Conservation (phyloP, 495 filamentous ascomycete genomes). For the Ascobolus immersus region DNA sequence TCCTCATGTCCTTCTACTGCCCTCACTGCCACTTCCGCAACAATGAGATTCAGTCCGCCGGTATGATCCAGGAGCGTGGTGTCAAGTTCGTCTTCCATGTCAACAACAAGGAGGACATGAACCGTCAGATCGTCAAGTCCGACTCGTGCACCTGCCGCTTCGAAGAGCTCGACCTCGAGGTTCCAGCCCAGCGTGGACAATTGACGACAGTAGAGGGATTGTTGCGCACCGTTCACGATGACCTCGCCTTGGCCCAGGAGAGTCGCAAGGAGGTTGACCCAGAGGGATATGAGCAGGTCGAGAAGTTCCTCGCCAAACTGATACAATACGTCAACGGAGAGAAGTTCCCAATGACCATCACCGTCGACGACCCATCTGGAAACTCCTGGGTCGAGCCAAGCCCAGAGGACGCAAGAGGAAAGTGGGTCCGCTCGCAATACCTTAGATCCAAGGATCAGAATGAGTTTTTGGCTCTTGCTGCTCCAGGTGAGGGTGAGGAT, state of each 20-base stretch:
- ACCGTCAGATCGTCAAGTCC: conserved; percentile 72
- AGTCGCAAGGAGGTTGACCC: conserved; percentile 44
- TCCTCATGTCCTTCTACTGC: conserved; percentile 90
- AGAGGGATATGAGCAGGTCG: conserved; percentile 50
- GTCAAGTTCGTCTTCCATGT: conserved; percentile 52
- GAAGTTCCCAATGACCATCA: conserved; percentile 67
- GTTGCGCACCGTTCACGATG: conserved; percentile 44
- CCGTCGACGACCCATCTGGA: conserved; percentile 73
- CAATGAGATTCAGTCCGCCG: conserved; percentile 75
- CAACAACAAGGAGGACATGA: conserved; percentile 40
- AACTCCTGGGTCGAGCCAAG: conserved; percentile 93
- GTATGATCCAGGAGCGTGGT: conserved; percentile 71
- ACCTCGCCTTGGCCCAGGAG: conserved; percentile 49
- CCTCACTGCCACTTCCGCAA: conserved; percentile 66
- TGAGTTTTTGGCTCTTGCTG: conserved; percentile 40
- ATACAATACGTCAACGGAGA: conserved; percentile 24
- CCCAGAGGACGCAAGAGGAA: conserved; percentile 42
- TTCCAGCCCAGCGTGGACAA: conserved; percentile 67
- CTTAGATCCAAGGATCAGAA: conserved; percentile 64
- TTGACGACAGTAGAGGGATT: conserved; percentile 82
- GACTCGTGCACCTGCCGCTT: conserved; percentile 61
- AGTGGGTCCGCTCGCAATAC: conserved; percentile 64
- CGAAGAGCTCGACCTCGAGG: conserved; percentile 68
- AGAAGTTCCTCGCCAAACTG: conserved; percentile 37
- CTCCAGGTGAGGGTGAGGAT: conserved; percentile 8